Evolutionary conservation across 176 grass and related monocot genomes (phyloP), one percentile per base, ranked within the genome.

Genomic region (Carex parvula): DNA sequence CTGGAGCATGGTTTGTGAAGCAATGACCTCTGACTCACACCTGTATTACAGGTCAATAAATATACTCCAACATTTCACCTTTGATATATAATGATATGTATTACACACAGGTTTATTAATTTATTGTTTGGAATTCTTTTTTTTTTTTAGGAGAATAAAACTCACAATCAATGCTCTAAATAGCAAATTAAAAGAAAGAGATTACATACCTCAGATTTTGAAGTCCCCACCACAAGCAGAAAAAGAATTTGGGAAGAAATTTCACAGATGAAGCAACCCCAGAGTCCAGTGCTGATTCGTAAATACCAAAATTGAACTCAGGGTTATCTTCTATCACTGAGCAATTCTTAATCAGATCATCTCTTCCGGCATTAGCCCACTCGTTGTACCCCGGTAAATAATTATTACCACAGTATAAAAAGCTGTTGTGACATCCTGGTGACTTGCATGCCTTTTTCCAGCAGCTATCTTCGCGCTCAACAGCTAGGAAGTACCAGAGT

Each of bases 161-260:
- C 80, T 32, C 10, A 65, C 62, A 50, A 10, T 6, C 9, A 44
- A 30, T 68, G 59, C 79, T 81, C 32, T 52, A 46, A 67, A 50
- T 17, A 66, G 24, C 32, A 60, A 58, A 29, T 32, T 54, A 15
- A 77, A 32, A 48, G 70, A 56, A 75, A 52, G 0, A 71, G 8
- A 62, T 0, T 15, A 22, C 3, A 39, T 85, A 91, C 92, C 89
- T 98, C 29, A 98, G 90, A 84, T 98, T 98, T 87, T 93, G 92
- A 2, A 98, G 77, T 0, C 95, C 95, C 95, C 92, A 98, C 90
- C 91, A 98, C 18, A 98, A 90, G 84, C 95, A 94, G 84, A 90
- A 98, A 72, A 90, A 87, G 59, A 93, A 73, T 79, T 91, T 93
- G 11, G 92, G 87, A 1, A 71, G 1, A 1, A 92, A 91, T 2